Evolutionary conservation across 2,329 filamentous ascomycete genomes (phyloP), one percentile per base, ranked within the genome.

Genomic region (Alternaria postmessia): DNA sequence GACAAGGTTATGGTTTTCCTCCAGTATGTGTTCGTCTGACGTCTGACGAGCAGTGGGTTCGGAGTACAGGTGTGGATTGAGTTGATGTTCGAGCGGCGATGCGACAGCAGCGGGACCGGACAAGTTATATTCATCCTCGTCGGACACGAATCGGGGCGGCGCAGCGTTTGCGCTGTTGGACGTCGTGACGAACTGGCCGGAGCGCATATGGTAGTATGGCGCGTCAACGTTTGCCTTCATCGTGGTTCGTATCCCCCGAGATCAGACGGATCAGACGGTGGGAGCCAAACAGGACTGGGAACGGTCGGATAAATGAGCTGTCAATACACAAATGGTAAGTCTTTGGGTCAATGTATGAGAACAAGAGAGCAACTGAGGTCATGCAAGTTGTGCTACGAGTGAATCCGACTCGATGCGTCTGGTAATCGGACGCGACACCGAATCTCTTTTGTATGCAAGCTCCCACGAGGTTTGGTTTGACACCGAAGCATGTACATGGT

Each of bases 201-300:
- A 46, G 53, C 66, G 71, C 57, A 74, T 66, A 62, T 76, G 75
- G 59, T 74, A 78, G 66, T 77, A 77, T 34, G 75, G 76, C 34
- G 75, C 74, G 46, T 49, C 46, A 24, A 49, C 46, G 71, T 76
- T 77, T 71, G 74, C 61, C 56, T 71, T 62, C 74, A 77, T 78
- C 60, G 57, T 64, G 51, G 54, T 54, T 60, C 54, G 60, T 55
- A 46, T 59, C 38, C 55, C 58, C 59, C 54, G 47, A 55, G 30
- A 56, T 63, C 59, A 61, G 62, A 64, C 57, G 54, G 46, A 46
- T 54, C 41, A 32, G 26, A 54, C 44, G 49, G 54, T 56, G 44
- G 42, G 47, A 49, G 34, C 38, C 59, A 62, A 62, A 62, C 59
- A 54, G 34, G 39, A 26, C 38, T 34, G 39, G 30, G 12, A 32